These are phyloP conservation scores for Monilinia aucupariae DNA, from an alignment of 2,329 filamentous ascomycete genomes.

Conservation along the genomic window DNA sequence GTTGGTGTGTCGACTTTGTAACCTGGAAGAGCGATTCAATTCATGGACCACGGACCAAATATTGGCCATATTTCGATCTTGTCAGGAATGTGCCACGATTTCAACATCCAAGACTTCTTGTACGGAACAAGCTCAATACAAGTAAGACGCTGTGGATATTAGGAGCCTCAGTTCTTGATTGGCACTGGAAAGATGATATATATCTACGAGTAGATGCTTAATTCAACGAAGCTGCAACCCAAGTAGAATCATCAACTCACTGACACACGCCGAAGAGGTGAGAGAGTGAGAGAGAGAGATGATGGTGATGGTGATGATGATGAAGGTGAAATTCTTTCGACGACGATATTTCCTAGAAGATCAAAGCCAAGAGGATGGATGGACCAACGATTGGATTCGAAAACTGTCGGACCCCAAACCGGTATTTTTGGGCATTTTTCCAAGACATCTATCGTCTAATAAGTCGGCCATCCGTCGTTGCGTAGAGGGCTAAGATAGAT, in stretches of 20 bases:
- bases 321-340: too few relatives aligned
- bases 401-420: not conserved
- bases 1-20: not conserved
- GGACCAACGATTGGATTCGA: not conserved
- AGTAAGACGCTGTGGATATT: not conserved
- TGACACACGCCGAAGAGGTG: not conserved
- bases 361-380: not conserved
- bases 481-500: not conserved
- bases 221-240: not conserved
- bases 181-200: not conserved
- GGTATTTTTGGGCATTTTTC: not conserved
- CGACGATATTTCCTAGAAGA: not conserved
- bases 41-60: constrained; percentile 4
- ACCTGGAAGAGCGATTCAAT: not conserved
- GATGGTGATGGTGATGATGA: too few relatives aligned
- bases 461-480: not conserved
- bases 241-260: not conserved
- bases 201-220: not conserved
- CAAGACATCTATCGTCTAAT: not conserved
- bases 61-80: not conserved
- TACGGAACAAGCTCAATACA: not conserved
- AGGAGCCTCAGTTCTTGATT: not conserved
- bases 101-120: not conserved
- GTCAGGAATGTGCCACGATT: not conserved
- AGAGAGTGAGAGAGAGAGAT: not conserved